Conservation (phyloP, 2,329 filamentous ascomycete species). For the Aspergillus fumigatiaffinis region DNA sequence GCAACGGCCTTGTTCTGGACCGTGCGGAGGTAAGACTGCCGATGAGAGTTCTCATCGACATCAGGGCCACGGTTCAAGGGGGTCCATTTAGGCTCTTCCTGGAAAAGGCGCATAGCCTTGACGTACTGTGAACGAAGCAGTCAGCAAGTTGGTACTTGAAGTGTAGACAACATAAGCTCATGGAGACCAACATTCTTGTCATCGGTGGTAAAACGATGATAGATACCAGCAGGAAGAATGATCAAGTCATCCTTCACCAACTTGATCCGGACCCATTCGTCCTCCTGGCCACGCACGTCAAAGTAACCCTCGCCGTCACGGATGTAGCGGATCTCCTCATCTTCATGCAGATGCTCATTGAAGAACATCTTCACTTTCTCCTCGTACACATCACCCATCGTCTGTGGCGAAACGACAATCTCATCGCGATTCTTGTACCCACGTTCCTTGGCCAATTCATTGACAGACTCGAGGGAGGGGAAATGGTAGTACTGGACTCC, state of each 20-base stretch:
- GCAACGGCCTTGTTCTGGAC: slow-evolving; percentile 22
- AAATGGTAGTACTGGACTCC: slow-evolving; percentile 77
- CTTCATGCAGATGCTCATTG: slow-evolving; percentile 92
- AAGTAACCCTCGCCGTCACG: slow-evolving; percentile 86
- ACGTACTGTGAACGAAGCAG: slow-evolving; percentile 64
- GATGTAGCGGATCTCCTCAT: slow-evolving; percentile 97
- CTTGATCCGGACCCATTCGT: slow-evolving; percentile 84
- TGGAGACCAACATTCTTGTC: slow-evolving; percentile 70
- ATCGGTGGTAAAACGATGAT: slow-evolving; percentile 96
- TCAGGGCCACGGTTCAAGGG: slow-evolving; percentile 76
- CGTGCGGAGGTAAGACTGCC: slow-evolving; percentile 68
- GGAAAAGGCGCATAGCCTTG: slow-evolving; percentile 93
- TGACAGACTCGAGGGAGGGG: slow-evolving; percentile 61
- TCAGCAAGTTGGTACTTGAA: slow-evolving; percentile 6
- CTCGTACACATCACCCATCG: slow-evolving; percentile 85
- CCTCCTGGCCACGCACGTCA: slow-evolving; percentile 76
- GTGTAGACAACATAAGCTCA: slow-evolving; percentile 1
- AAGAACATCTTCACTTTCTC: slow-evolving; percentile 93
- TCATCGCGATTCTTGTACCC: slow-evolving; percentile 94
- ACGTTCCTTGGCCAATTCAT: slow-evolving; percentile 69
- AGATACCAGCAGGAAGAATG: slow-evolving; percentile 90
- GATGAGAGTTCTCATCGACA: slow-evolving; percentile 72
- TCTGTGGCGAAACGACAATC: slow-evolving; percentile 79
- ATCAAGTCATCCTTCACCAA: slow-evolving; percentile 86
- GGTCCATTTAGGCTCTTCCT: slow-evolving; percentile 98